phyloP scores from a whole-genome alignment of 768 basidiomycete genomes.

The Termitomyces sp. region DNA sequence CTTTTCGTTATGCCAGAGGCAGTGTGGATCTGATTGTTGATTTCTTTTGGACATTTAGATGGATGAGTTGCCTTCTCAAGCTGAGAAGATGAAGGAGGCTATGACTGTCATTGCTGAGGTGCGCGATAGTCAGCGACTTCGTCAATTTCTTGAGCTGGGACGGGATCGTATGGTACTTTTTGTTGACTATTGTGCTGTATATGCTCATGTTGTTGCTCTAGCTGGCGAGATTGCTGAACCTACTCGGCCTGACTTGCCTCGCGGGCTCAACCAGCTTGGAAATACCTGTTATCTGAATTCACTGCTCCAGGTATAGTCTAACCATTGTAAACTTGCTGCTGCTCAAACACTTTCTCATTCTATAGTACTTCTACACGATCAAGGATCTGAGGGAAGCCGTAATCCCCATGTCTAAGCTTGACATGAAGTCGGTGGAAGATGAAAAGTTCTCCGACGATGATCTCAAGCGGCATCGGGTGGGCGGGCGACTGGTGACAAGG shows the following conservation, averaged over 20 bases:
- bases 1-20: neutral
- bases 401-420: slow-evolving; percentile 47
- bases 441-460: slow-evolving; percentile 79
- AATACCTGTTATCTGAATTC: slow-evolving; percentile 89
- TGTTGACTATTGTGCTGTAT: neutral
- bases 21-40: slow-evolving; percentile 5
- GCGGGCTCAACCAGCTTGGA: slow-evolving; percentile 84
- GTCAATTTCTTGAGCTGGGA: slow-evolving; percentile 59
- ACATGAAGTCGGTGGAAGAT: slow-evolving; percentile 52
- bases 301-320: slow-evolving; percentile 50
- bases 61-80: slow-evolving; percentile 62
- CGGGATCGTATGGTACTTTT: slow-evolving; percentile 61
- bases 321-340: neutral
- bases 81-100: slow-evolving; percentile 69
- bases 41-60: slow-evolving; percentile 34
- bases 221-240: slow-evolving; percentile 58
- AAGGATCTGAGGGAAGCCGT: slow-evolving; percentile 81
- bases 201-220: slow-evolving; percentile 22
- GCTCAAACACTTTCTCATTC: neutral
- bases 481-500: slow-evolving; percentile 76
- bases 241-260: slow-evolving; percentile 63
- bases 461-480: slow-evolving; percentile 78
- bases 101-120: slow-evolving; percentile 69
- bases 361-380: slow-evolving; percentile 94
- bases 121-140: slow-evolving; percentile 66